Conservation (phyloP, 2,329 filamentous ascomycete genomes). For the Diaporthe vexans region DNA sequence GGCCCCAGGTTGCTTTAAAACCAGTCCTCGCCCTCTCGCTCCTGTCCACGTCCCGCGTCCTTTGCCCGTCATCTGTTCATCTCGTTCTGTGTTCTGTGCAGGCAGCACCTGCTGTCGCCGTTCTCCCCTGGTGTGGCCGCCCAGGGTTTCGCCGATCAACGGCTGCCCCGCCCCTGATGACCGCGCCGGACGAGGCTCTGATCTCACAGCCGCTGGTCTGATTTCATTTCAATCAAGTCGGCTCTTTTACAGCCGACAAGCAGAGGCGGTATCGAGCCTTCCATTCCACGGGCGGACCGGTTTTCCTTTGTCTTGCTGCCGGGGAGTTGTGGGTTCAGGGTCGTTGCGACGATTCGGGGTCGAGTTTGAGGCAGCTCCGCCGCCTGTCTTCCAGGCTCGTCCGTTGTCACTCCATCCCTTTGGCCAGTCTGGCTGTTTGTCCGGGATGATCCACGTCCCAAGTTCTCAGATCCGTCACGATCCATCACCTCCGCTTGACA, state of each 20-base stretch:
- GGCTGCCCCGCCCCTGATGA: not conserved
- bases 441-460: not conserved
- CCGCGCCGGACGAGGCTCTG: conserved; percentile 23
- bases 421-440: conserved; percentile 11
- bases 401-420: conserved; percentile 6
- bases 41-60: not conserved
- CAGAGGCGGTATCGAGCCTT: conserved; percentile 28
- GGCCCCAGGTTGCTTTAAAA: conserved; percentile 35
- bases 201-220: conserved; percentile 4
- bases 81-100: not conserved
- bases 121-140: not conserved
- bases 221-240: not conserved
- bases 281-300: not conserved
- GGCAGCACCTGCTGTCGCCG: not conserved
- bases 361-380: conserved; percentile 17
- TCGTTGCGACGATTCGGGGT: not conserved
- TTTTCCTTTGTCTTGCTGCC: conserved; percentile 38
- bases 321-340: not conserved
- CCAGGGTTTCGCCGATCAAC: not conserved
- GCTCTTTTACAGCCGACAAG: not conserved
- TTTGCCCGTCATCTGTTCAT: conserved; percentile 1
- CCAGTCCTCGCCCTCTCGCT: conserved; percentile 32
- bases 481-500: not conserved
- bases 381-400: not conserved
- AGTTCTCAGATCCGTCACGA: conserved; percentile 1